Evolutionary conservation across 208 protist species (phyloP).

Genomic region (Wallacemonas sp.): DNA sequence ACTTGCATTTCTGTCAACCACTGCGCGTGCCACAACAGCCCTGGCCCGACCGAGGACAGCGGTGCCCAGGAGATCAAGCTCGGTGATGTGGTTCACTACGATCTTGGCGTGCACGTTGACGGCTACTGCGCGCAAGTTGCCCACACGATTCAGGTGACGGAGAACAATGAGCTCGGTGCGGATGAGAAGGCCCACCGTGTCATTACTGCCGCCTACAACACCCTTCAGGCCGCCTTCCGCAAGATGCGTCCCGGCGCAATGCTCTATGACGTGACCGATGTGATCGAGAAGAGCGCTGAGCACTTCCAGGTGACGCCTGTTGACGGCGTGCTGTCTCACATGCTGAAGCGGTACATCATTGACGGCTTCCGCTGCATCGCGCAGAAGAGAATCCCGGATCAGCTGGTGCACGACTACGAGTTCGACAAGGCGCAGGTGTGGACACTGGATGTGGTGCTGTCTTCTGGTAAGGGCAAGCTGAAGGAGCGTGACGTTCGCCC

Average conservation of each 20-base stretch:
- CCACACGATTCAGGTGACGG: slow-evolving; percentile 95
- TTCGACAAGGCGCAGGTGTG: slow-evolving; percentile 90
- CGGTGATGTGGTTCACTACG: slow-evolving; percentile 98
- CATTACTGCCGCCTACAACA: slow-evolving; percentile 95
- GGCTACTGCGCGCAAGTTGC: slow-evolving; percentile 97
- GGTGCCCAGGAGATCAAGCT: slow-evolving; percentile 72
- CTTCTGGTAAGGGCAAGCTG: slow-evolving; percentile 89
- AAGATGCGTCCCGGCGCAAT: slow-evolving; percentile 86
- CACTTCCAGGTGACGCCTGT: slow-evolving; percentile 93
- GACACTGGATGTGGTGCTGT: slow-evolving; percentile 90
- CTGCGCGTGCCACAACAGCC: slow-evolving; percentile 97
- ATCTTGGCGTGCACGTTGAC: slow-evolving; percentile 98
- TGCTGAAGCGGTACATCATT: slow-evolving; percentile 97
- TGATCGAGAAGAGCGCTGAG: slow-evolving; percentile 95
- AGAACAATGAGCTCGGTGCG: slow-evolving; percentile 69
- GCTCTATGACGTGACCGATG: slow-evolving; percentile 92
- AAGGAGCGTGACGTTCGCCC: slow-evolving; percentile 86
- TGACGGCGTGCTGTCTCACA: slow-evolving; percentile 98
- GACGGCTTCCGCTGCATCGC: slow-evolving; percentile 97
- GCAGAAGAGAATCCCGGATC: slow-evolving; percentile 85
- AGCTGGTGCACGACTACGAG: slow-evolving; percentile 95
- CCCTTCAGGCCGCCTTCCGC: slow-evolving; percentile 90
- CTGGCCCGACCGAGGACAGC: slow-evolving; percentile 80
- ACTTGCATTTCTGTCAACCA: slow-evolving; percentile 99
- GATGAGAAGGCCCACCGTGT: slow-evolving; percentile 92